Conservation (phyloP, 176 grass and related monocot species). For the Miscanthus lutarioriparius region DNA sequence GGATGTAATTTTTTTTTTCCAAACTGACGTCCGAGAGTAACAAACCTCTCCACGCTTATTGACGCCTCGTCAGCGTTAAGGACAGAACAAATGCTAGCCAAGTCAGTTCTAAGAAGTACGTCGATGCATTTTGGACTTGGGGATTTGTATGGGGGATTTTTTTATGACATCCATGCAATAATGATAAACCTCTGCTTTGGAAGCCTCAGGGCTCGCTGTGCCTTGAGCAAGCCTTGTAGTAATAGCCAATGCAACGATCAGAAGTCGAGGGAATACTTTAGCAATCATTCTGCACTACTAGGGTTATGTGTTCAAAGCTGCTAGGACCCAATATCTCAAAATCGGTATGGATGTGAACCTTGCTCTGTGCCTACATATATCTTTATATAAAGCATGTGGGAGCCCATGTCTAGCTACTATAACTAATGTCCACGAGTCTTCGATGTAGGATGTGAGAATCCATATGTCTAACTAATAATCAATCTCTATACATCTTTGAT, state of each 20-base stretch:
- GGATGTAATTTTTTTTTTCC: background rate
- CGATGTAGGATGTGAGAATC: background rate
- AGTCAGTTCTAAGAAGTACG: background rate
- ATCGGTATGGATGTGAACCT: background rate
- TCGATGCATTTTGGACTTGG: background rate
- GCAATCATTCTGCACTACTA: background rate
- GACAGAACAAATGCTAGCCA: background rate
- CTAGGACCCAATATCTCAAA: background rate
- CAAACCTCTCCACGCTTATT: background rate
- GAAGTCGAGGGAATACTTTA: background rate
- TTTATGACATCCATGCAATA: background rate
- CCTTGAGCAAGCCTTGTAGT: background rate
- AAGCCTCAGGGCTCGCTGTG: background rate
- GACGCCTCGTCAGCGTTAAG: background rate
- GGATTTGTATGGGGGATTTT: background rate
- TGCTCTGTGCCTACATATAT: background rate
- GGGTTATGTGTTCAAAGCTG: background rate
- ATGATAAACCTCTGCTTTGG: background rate
- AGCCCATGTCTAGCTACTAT: background rate
- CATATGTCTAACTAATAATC: background rate
- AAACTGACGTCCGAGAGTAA: background rate
- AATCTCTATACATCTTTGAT: background rate
- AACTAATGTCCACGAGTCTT: background rate
- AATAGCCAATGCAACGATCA: background rate
- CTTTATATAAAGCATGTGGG: background rate